Conservation (phyloP, 2,329 filamentous ascomycete genomes). For the Paecilomyces fulvus region DNA sequence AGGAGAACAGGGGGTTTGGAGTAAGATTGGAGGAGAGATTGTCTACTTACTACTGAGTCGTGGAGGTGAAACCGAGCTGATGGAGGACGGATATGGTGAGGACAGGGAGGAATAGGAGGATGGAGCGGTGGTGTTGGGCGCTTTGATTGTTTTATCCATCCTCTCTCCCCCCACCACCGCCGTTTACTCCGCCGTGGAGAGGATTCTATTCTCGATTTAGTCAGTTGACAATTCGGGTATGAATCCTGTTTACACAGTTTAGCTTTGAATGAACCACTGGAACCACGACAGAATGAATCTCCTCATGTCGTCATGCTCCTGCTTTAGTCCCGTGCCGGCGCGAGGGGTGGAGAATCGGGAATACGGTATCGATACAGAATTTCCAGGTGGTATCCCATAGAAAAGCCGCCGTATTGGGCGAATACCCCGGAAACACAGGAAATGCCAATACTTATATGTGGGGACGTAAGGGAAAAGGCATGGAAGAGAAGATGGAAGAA, state of each 20-base stretch:
- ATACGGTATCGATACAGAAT: not conserved
- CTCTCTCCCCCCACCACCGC: not conserved
- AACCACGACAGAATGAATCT: not conserved
- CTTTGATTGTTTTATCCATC: not conserved
- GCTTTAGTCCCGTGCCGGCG: not conserved
- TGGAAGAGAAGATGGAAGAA: not conserved
- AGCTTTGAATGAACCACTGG: not conserved
- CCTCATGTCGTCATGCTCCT: not conserved
- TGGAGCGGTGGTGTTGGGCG: not conserved
- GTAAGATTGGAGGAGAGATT: not conserved
- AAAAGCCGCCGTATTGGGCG: not conserved
- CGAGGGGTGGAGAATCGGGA: too few species aligned
- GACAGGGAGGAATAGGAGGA: not conserved
- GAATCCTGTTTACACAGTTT: not conserved
- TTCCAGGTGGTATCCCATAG: not conserved
- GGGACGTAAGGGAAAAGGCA: not conserved
- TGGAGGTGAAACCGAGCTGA: not conserved
- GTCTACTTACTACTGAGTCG: not conserved
- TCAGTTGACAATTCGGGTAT: not conserved
- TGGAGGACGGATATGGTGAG: not conserved
- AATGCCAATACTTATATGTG: not conserved
- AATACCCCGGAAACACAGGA: not conserved
- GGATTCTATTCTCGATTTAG: not conserved
- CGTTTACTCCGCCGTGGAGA: not conserved
- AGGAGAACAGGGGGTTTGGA: not conserved